Conservation (phyloP, 352 stramenopile species). For the Peronospora destructor region DNA sequence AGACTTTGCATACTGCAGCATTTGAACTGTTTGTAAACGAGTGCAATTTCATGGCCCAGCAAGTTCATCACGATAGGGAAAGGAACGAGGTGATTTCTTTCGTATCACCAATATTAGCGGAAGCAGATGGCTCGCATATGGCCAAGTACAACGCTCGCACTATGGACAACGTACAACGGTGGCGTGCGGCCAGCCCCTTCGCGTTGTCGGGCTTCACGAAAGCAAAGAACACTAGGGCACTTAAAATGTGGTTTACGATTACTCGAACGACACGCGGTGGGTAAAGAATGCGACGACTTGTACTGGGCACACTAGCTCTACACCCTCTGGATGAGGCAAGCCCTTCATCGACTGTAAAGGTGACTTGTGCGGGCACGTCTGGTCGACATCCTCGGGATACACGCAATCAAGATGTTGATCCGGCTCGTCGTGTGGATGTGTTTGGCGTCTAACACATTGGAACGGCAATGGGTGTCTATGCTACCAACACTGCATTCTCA, state of each 20-base stretch:
- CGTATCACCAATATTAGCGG: slow-evolving; percentile 3
- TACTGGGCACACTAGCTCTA: neutral
- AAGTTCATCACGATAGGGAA: too few relatives aligned
- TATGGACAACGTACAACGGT: neutral
- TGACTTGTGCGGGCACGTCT: neutral
- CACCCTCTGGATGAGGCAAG: neutral
- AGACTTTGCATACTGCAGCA: neutral
- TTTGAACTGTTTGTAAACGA: too few relatives aligned
- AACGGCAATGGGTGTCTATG: neutral
- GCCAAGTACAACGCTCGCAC: neutral
- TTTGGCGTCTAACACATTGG: neutral
- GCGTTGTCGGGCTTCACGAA: slow-evolving; percentile 4
- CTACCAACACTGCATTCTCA: neutral
- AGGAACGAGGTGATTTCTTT: slow-evolving; percentile 16
- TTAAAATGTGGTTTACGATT: slow-evolving; percentile 4
- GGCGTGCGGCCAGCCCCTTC: neutral
- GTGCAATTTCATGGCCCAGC: too few relatives aligned
- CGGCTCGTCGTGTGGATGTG: neutral
- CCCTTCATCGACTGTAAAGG: neutral
- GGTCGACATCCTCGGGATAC: slow-evolving; percentile 1
- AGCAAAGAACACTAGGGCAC: slow-evolving; percentile 12
- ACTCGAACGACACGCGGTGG: slow-evolving; percentile 2
- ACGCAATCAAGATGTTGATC: neutral
- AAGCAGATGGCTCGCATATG: neutral
- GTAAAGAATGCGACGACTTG: neutral